Percentiles rank a stretch among this genome's conserved stretches.
These are phyloP conservation scores for Cladosporium velox DNA, from an alignment of 2,329 filamentous ascomycete genomes.

Conservation along the genomic window DNA sequence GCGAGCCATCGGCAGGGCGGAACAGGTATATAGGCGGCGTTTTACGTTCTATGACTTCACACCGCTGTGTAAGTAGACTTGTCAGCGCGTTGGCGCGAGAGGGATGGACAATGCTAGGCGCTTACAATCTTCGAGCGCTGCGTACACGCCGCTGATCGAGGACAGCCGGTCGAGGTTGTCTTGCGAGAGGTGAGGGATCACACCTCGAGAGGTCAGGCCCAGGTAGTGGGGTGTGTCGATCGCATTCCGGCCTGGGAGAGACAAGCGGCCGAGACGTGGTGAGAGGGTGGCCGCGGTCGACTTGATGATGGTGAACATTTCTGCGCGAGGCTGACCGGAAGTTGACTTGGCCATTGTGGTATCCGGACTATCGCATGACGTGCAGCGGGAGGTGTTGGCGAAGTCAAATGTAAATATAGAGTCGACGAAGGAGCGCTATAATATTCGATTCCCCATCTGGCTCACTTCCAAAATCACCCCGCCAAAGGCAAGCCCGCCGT, in stretches of 20 bases:
- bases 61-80: slow-evolving; percentile 35
- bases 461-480: background rate
- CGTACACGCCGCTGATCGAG: slow-evolving; percentile 68
- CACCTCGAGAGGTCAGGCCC: slow-evolving; percentile 77
- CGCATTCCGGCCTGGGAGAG: slow-evolving; percentile 61
- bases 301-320: slow-evolving; percentile 51
- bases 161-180: slow-evolving; percentile 73
- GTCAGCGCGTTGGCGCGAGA: slow-evolving; percentile 40
- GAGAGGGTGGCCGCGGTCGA: slow-evolving; percentile 40
- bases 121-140: slow-evolving; percentile 92
- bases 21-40: slow-evolving; percentile 57
- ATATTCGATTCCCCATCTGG: background rate
- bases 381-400: background rate
- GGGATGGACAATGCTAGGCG: slow-evolving; percentile 23
- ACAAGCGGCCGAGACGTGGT: slow-evolving; percentile 69
- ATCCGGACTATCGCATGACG: slow-evolving; percentile 2
- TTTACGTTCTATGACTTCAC: slow-evolving; percentile 64
- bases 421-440: background rate
- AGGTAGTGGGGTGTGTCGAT: slow-evolving; percentile 83
- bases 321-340: slow-evolving; percentile 27
- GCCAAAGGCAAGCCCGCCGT: background rate
- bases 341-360: slow-evolving; percentile 22
- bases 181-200: slow-evolving; percentile 83
- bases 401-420: slow-evolving; percentile 14
- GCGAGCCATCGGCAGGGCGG: slow-evolving; percentile 44